phyloP scores from a whole-genome alignment of 192 early-diverging fungal species.

The Backusella psychrophila region DNA sequence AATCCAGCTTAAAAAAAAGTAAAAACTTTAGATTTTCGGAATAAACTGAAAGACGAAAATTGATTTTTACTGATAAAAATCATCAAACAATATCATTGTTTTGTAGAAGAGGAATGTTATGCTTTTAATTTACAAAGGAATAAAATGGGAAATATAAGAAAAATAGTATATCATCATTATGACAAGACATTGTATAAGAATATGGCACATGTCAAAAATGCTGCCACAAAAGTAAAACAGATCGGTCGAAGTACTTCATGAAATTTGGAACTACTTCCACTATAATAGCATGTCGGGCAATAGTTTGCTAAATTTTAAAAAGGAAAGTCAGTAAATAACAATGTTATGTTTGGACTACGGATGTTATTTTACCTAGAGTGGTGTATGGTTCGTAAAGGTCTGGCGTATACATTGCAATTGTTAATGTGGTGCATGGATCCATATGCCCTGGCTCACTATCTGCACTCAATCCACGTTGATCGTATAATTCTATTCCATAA shows the following conservation, averaged over 20 bases:
- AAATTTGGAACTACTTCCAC: not conserved
- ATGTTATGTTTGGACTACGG: not conserved
- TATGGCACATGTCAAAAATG: not conserved
- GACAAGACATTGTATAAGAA: not conserved
- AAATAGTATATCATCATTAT: not conserved
- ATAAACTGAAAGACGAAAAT: not conserved
- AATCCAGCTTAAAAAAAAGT: not conserved
- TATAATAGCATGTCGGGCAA: constrained; percentile 34
- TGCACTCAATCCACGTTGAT: constrained; percentile 33
- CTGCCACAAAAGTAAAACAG: not conserved
- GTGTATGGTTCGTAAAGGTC: constrained; percentile 21
- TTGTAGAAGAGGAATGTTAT: not conserved
- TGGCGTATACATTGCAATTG: constrained; percentile 33
- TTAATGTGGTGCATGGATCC: constrained; percentile 12
- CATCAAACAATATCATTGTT: not conserved
- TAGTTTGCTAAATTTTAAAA: constrained; percentile 13
- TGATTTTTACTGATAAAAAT: not conserved
- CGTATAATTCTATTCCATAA: constrained; percentile 31
- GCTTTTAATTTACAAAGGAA: not conserved
- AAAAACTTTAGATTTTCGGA: not conserved
- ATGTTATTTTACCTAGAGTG: not conserved
- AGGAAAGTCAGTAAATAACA: constrained; percentile 19
- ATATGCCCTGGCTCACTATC: constrained; percentile 19
- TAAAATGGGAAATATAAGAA: not conserved
- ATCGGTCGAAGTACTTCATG: not conserved